A percentile compares a stretch with the other conserved stretches of the same genome.
Evolutionary conservation across 257 asterid species (phyloP).

Genomic region (Capsicum pubescens): DNA sequence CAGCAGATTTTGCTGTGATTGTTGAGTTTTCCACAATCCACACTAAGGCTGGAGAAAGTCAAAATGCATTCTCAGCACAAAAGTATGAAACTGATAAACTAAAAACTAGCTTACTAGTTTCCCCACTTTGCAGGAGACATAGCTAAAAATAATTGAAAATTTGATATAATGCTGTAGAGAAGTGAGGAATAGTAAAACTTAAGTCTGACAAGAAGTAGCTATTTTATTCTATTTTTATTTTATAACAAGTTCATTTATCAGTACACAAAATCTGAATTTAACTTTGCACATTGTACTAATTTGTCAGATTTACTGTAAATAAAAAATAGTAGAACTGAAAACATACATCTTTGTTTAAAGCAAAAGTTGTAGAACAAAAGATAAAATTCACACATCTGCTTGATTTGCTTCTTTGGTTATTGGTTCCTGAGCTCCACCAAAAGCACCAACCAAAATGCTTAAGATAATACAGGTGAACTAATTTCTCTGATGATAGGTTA

Average conservation of each 20-base stretch:
- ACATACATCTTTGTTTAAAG: neutral
- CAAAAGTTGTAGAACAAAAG: no score
- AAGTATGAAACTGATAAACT: no score
- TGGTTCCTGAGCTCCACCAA: neutral
- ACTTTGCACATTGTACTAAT: neutral
- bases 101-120: neutral
- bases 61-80: no score
- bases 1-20: no score
- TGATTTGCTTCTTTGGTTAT: neutral
- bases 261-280: neutral
- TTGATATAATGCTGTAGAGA: neutral
- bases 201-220: neutral
- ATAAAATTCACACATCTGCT: no score
- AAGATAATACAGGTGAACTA: neutral
- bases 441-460: constrained; percentile 17
- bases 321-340: neutral
- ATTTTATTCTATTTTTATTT: neutral
- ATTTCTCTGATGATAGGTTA: neutral
- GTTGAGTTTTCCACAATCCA: no score
- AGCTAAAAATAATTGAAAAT: neutral
- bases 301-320: neutral
- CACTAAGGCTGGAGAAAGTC: no score
- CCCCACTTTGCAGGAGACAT: neutral
- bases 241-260: neutral
- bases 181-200: neutral